phyloP scores from a whole-genome alignment of 345 rosid species.

The Brassica carinata region DNA sequence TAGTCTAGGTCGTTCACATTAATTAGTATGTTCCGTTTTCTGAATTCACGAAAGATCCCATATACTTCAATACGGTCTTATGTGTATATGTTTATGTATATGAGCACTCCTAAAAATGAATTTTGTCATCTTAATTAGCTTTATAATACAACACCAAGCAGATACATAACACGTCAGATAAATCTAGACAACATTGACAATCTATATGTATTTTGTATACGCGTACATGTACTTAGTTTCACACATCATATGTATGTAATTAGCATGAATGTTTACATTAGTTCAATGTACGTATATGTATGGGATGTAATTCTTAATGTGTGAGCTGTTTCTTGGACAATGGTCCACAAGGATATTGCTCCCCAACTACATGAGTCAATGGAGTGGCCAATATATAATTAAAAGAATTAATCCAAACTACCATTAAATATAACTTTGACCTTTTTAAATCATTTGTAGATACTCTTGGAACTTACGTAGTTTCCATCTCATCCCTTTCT shows the following conservation, averaged over 20 bases:
- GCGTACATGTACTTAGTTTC: not conserved
- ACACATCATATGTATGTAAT: not conserved
- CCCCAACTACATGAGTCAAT: conserved; percentile 46
- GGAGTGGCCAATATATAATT: conserved; percentile 22
- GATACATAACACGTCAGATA: not conserved
- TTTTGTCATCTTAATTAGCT: not conserved
- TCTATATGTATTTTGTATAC: not conserved
- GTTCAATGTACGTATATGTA: conserved; percentile 7
- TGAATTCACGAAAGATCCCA: not conserved
- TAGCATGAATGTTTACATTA: conserved; percentile 1
- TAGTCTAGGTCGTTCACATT: not conserved
- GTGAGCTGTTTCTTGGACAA: conserved; percentile 46
- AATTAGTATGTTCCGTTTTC: not conserved
- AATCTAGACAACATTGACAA: not conserved
- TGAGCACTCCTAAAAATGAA: not conserved
- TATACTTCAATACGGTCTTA: not conserved
- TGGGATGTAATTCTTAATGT: conserved; percentile 27
- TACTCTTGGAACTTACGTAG: conserved; percentile 35
- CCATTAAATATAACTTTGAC: conserved; percentile 38
- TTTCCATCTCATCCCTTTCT: conserved; percentile 35
- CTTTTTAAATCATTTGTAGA: conserved; percentile 23
- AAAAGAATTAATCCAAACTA: conserved; percentile 27
- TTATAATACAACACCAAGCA: not conserved
- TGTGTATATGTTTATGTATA: not conserved
- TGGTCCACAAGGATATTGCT: conserved; percentile 44